Percentiles rank a stretch among this genome's conserved stretches.
Conservation (phyloP, 148 eudicot species). For the Chenopodium album region DNA sequence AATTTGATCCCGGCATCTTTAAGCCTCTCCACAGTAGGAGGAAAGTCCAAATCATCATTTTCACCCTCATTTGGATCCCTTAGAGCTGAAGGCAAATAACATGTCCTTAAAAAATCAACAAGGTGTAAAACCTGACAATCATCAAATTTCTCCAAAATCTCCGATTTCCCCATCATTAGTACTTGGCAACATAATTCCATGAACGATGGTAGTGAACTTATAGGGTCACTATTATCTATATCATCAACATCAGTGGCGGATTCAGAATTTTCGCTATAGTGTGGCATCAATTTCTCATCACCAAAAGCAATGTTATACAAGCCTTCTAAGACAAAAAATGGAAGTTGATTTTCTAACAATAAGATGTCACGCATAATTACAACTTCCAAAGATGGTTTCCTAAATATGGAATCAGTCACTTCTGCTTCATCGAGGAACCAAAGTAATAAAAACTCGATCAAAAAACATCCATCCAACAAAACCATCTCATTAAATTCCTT, state of each 20-base stretch:
- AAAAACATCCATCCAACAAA: slow-evolving; percentile 22
- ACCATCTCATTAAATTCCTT: slow-evolving; percentile 23
- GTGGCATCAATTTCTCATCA: not conserved
- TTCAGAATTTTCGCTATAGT: not conserved
- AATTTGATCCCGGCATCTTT: slow-evolving; percentile 30
- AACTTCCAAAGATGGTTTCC: slow-evolving; percentile 20
- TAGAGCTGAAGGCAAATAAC: slow-evolving; percentile 13
- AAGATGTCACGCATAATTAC: slow-evolving; percentile 22
- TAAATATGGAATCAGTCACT: slow-evolving; percentile 21
- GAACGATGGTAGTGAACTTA: slow-evolving; percentile 8
- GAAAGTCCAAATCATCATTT: slow-evolving; percentile 12
- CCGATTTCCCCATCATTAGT: not conserved
- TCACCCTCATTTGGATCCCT: not conserved
- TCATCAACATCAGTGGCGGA: not conserved
- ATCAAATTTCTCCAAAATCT: slow-evolving; percentile 7
- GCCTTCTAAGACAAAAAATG: slow-evolving; percentile 22
- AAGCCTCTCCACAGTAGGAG: slow-evolving; percentile 18
- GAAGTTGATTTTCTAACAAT: slow-evolving; percentile 32
- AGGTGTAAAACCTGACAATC: slow-evolving; percentile 17
- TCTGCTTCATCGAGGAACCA: slow-evolving; percentile 23
- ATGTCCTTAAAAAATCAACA: slow-evolving; percentile 24
- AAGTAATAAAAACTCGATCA: slow-evolving; percentile 25
- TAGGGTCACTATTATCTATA: not conserved
- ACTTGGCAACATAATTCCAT: slow-evolving; percentile 12
- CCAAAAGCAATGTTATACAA: slow-evolving; percentile 25